A percentile compares a stretch with the other conserved stretches of the same genome.
These are phyloP conservation scores for Panicum hallii DNA, from an alignment of 202 grass and related monocot species.

Conservation along the genomic window DNA sequence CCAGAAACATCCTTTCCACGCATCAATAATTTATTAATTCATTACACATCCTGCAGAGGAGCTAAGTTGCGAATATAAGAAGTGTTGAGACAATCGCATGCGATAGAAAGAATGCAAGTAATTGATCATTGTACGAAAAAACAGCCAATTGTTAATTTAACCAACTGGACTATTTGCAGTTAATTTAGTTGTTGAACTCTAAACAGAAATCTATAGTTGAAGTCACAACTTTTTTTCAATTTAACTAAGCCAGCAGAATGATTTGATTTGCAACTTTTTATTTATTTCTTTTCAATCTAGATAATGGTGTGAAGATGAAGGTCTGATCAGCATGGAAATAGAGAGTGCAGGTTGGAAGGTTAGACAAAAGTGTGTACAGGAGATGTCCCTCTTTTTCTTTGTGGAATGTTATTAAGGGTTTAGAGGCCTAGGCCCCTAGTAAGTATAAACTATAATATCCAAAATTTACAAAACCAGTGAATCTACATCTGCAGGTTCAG, in stretches of 20 bases:
- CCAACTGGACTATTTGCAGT: background rate
- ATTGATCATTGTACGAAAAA: background rate
- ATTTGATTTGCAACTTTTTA: background rate
- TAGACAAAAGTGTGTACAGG: background rate
- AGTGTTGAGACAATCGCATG: background rate
- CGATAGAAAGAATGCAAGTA: background rate
- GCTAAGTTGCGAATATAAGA: background rate
- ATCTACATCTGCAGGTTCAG: conserved; percentile 2
- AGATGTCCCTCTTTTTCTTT: background rate
- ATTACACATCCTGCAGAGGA: background rate
- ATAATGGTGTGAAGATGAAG: conserved; percentile 9
- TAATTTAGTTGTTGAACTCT: background rate
- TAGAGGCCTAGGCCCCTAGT: background rate
- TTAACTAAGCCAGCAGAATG: background rate
- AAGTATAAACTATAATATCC: background rate
- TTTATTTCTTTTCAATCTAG: background rate
- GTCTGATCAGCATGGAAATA: background rate
- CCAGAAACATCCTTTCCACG: background rate
- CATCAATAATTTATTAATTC: background rate
- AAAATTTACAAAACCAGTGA: background rate
- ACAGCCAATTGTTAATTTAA: background rate
- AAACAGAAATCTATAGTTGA: background rate
- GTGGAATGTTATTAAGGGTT: background rate
- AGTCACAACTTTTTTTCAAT: background rate
- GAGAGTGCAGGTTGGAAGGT: background rate